Percentiles rank a stretch among this genome's conserved stretches.
Evolutionary conservation across 1,284 basidiomycete species (phyloP).

Genomic region (Rhodotorula sp.): DNA sequence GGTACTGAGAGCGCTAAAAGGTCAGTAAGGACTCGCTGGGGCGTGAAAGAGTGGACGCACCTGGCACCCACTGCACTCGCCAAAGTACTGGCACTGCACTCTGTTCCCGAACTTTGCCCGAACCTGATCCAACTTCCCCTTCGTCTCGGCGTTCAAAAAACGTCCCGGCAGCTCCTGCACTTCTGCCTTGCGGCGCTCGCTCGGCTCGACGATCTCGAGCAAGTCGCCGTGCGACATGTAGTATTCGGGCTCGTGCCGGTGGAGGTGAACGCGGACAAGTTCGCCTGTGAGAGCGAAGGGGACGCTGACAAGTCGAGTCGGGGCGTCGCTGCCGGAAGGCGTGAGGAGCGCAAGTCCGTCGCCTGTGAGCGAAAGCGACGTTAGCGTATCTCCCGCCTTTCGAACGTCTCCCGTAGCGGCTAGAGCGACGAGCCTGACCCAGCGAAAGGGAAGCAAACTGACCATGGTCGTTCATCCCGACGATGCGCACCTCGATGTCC

Average conservation of each 20-base stretch:
- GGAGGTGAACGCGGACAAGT: slow-evolving; percentile 66
- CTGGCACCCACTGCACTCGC: slow-evolving; percentile 58
- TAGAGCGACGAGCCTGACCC: too few species aligned
- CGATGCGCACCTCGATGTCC: slow-evolving; percentile 63
- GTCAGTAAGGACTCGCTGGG: too few species aligned
- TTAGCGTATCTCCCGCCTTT: slow-evolving; percentile 9
- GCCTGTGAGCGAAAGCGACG: slow-evolving; percentile 52
- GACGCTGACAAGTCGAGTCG: slow-evolving; percentile 73
- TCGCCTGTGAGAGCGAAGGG: slow-evolving; percentile 83
- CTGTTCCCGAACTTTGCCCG: slow-evolving; percentile 44
- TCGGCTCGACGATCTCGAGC: slow-evolving; percentile 60
- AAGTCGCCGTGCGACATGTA: slow-evolving; percentile 75
- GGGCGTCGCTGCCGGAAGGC: slow-evolving; percentile 47
- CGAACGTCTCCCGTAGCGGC: too few species aligned
- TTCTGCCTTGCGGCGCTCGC: slow-evolving; percentile 37
- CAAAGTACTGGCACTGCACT: slow-evolving; percentile 81
- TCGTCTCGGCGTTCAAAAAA: slow-evolving; percentile 10
- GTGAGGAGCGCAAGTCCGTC: slow-evolving; percentile 65
- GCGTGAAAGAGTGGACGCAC: slow-evolving; percentile 27
- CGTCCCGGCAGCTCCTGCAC: slow-evolving; percentile 5
- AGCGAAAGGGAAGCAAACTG: too few species aligned
- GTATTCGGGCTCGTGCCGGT: slow-evolving; percentile 55
- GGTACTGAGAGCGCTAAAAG: slow-evolving; percentile 27
- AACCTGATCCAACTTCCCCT: slow-evolving; percentile 15
- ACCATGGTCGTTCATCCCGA: slow-evolving; percentile 49